Evolutionary conservation across 208 protist species (phyloP).

Genomic region (Porcisia deanei): DNA sequence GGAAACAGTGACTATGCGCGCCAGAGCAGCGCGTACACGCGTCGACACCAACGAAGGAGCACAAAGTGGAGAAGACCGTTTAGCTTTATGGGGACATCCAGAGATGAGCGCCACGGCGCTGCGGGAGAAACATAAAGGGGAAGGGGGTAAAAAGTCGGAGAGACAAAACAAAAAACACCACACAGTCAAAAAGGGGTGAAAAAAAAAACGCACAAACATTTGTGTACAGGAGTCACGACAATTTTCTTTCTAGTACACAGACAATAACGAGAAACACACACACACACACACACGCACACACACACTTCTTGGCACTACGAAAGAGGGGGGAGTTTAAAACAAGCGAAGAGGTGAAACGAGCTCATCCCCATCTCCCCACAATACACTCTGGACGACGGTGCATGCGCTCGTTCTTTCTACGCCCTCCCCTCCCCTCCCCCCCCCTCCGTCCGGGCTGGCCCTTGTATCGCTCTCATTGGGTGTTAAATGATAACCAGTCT

Average conservation of each 20-base stretch:
- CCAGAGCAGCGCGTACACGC: not conserved
- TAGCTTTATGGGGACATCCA: not conserved
- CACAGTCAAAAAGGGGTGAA: not conserved
- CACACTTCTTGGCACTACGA: not conserved
- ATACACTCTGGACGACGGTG: not conserved
- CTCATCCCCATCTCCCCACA: not conserved
- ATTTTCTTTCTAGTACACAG: not conserved
- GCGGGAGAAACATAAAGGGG: not conserved
- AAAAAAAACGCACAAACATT: not conserved
- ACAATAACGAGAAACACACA: constrained; percentile 8
- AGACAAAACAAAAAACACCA: not conserved
- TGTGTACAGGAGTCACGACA: too few species aligned
- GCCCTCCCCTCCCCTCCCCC: not conserved
- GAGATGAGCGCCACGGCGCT: not conserved
- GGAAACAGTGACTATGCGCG: not conserved
- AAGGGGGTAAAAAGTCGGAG: not conserved
- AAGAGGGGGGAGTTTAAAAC: not conserved
- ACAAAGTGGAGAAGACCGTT: not conserved
- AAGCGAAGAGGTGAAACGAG: not conserved
- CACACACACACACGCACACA: constrained; percentile 12
- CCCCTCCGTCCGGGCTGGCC: too few species aligned
- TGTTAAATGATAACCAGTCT: not conserved
- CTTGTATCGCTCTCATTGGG: not conserved
- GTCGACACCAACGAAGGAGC: not conserved
- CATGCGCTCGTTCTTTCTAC: not conserved